Evolutionary conservation across 805 yeast species (phyloP).

Genomic region (Wickerhamiella azyma): DNA sequence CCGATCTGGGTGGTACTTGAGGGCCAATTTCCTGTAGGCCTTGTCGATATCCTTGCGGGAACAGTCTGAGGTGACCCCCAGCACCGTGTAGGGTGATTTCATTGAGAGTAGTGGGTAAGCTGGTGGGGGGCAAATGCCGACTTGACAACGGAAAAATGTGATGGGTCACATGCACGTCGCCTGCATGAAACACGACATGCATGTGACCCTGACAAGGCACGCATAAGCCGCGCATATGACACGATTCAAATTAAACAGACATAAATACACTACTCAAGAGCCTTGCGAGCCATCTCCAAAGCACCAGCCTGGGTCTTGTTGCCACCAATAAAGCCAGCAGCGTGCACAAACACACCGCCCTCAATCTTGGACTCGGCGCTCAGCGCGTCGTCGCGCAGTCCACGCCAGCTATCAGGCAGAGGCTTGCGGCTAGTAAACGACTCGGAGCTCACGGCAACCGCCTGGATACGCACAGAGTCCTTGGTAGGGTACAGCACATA

Average conservation of each 20-base stretch:
- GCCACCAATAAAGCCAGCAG: slow-evolving; percentile 95
- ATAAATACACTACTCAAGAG: slow-evolving; percentile 16
- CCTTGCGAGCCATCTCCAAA: slow-evolving; percentile 49
- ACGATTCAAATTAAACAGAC: neutral
- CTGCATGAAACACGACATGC: no score
- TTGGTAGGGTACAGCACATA: slow-evolving; percentile 75
- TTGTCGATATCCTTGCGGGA: slow-evolving; percentile 47
- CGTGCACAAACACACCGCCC: slow-evolving; percentile 85
- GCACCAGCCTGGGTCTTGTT: slow-evolving; percentile 70
- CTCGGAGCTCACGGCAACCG: slow-evolving; percentile 68
- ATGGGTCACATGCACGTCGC: no score
- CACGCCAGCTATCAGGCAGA: slow-evolving; percentile 86
- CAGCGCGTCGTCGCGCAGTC: slow-evolving; percentile 80
- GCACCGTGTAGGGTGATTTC: neutral
- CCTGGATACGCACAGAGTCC: slow-evolving; percentile 71
- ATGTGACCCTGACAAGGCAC: no score
- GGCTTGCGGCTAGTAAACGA: slow-evolving; percentile 79
- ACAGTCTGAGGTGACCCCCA: neutral
- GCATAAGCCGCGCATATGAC: no score
- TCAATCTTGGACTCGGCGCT: slow-evolving; percentile 62
- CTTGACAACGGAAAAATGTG: no score
- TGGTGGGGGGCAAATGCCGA: no score
- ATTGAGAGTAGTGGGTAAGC: neutral
- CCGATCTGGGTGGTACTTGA: slow-evolving; percentile 81
- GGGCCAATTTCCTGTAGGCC: slow-evolving; percentile 74